These are phyloP conservation scores for Xylariaceae sp. DNA, from an alignment of 2,329 filamentous ascomycete species.

Conservation along the genomic window DNA sequence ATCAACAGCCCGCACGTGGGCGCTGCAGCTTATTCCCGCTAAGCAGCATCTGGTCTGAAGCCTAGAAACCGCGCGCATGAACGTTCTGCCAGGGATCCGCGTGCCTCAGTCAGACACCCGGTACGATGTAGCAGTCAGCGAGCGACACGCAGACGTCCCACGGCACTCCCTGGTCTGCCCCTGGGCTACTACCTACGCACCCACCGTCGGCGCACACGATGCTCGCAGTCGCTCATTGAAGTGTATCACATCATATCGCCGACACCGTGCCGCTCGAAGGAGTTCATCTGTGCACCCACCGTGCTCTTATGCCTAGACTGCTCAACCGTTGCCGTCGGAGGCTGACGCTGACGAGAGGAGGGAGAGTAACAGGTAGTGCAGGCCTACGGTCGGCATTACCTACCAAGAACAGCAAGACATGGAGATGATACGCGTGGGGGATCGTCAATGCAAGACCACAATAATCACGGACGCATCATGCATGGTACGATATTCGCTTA, in stretches of 20 bases:
- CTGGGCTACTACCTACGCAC: too few relatives aligned
- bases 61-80: constrained; percentile 6
- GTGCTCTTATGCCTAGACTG: neutral
- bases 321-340: neutral
- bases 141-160: neutral
- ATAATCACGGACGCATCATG: neutral
- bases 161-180: too few relatives aligned
- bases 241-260: constrained; percentile 6
- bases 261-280: neutral
- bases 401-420: constrained; percentile 1
- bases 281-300: constrained; percentile 2
- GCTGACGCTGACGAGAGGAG: neutral
- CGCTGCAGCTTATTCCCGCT: constrained; percentile 9
- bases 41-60: constrained; percentile 6
- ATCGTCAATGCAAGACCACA: constrained; percentile 18
- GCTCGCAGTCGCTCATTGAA: neutral
- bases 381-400: neutral
- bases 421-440: constrained; percentile 7
- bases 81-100: neutral
- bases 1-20: constrained; percentile 11
- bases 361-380: too few relatives aligned
- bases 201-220: neutral
- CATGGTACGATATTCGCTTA: constrained; percentile 17
- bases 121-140: neutral
- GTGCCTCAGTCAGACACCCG: too few relatives aligned